These are phyloP conservation scores for Aspergillus ibericus DNA, from an alignment of 2,329 filamentous ascomycete species.

Conservation along the genomic window DNA sequence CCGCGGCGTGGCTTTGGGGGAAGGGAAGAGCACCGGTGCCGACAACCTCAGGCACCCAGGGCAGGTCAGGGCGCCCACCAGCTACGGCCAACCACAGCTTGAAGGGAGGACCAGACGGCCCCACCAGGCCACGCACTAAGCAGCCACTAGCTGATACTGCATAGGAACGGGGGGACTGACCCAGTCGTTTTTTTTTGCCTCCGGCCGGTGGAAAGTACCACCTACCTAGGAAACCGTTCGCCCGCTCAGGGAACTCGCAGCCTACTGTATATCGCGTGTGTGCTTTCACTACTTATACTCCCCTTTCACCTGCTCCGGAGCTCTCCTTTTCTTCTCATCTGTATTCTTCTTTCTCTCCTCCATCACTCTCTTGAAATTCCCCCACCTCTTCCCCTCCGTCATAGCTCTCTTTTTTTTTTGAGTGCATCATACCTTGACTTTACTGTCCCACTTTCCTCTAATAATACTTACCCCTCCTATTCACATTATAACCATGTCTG, in stretches of 20 bases:
- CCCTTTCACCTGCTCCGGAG: conserved; percentile 15
- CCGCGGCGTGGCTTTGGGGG: not conserved
- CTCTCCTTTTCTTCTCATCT: conserved; percentile 12
- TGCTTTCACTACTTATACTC: conserved; percentile 16
- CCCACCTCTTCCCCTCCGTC: not conserved
- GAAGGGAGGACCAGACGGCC: not conserved
- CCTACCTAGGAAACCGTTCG: conserved; percentile 12
- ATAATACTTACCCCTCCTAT: conserved; percentile 8
- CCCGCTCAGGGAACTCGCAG: not conserved
- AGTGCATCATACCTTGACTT: conserved; percentile 4
- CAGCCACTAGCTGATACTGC: not conserved
- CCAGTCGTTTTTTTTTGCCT: not conserved
- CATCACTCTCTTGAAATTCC: conserved; percentile 6
- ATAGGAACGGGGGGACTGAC: not conserved
- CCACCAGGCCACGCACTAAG: not conserved
- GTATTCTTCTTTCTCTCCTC: not conserved
- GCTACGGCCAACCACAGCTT: not conserved
- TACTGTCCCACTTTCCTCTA: conserved; percentile 10
- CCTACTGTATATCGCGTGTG: not conserved
- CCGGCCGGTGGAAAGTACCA: not conserved
- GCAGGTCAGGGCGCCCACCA: not conserved
- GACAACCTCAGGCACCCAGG: not conserved
- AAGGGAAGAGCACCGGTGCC: not conserved
- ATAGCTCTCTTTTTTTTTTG: conserved; percentile 1
- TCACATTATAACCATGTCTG: conserved; percentile 58